Conservation (phyloP, 192 early-diverging fungal genomes). For the Obelidium mucronatum region DNA sequence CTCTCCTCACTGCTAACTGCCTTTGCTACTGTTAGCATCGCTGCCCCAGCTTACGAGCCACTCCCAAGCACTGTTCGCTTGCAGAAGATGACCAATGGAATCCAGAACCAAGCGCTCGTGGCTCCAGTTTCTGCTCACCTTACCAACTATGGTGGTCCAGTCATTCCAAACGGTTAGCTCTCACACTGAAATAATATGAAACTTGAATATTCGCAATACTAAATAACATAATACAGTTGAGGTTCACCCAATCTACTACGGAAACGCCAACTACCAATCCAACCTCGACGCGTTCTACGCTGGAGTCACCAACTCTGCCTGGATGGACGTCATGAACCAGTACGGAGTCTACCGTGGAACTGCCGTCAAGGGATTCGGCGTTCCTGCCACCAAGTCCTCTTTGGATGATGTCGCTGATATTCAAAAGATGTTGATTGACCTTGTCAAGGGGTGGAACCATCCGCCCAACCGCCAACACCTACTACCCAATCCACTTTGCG, state of each 20-base stretch:
- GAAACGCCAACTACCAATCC: slow-evolving; percentile 5
- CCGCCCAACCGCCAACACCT: slow-evolving; percentile 43
- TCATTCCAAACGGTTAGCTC: slow-evolving; percentile 35
- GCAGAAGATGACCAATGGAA: neutral
- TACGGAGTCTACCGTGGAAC: neutral
- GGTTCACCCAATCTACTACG: slow-evolving; percentile 34
- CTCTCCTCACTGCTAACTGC: too few relatives aligned
- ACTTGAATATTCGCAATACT: neutral
- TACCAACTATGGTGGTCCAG: slow-evolving; percentile 41
- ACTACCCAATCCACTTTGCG: slow-evolving; percentile 46
- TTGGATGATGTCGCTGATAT: slow-evolving; percentile 16
- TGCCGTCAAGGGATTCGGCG: slow-evolving; percentile 2
- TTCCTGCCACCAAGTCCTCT: neutral
- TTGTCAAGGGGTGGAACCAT: slow-evolving; percentile 21
- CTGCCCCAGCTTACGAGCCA: neutral
- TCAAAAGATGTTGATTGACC: slow-evolving; percentile 7
- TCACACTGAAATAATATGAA: neutral
- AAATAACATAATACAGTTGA: slow-evolving; percentile 17
- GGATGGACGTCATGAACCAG: slow-evolving; percentile 8
- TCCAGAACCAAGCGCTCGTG: neutral
- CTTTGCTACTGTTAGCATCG: neutral
- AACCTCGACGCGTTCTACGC: slow-evolving; percentile 35
- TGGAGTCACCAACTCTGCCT: neutral
- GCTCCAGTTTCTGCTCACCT: slow-evolving; percentile 13
- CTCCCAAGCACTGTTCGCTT: neutral